Evolutionary conservation across 1,139 yeast species (phyloP), one percentile per base, ranked within the genome.

Genomic region (Sugiyamaella castrensis): DNA sequence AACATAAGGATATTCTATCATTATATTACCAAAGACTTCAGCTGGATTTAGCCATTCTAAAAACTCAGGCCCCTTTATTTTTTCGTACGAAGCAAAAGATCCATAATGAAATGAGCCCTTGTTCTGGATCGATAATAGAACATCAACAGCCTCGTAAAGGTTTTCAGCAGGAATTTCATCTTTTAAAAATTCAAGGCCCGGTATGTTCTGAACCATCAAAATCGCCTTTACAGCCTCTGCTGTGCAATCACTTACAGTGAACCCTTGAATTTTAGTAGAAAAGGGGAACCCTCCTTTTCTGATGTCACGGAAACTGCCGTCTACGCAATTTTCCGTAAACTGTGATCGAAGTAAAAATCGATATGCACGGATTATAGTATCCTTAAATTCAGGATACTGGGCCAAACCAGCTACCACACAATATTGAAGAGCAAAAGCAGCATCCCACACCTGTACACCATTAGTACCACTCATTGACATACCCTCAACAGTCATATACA

Each of bases 371-470:
- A 75, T 73, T 19, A 92, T 77, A 58, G 81, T 73, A 2, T 79
- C 79, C 48, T 78, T 80, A 64, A 79, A 88, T 63, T 82, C 81
- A 0, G 87, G 84, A 37, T 75, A 62, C 35, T 82, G 84, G 1
- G 87, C 92, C 30, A 92, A 68, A 0, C 96, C 96, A 0, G 96
- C 87, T 63, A 79, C 73, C 52, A 87, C 82, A 55, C 81, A 77
- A 61, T 88, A 88, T 63, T 94, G 98, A 29, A 92, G 73, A 58
- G 87, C 84, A 68, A 94, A 92, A 0, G 97, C 91, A 16, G 84
- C 84, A 67, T 94, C 99, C 98, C 99, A 94, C 1, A 86, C 91
- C 67, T 94, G 99, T 0, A 88, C 89, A 28, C 99, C 99, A 67
- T 94, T 94, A 0, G 99, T 94, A 8, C 99, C 99, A 87, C 87